A percentile compares a stretch with the other conserved stretches of the same genome.
Evolutionary conservation across 169 alveolate genomes (phyloP).

Genomic region (Theileria luwenshuni): DNA sequence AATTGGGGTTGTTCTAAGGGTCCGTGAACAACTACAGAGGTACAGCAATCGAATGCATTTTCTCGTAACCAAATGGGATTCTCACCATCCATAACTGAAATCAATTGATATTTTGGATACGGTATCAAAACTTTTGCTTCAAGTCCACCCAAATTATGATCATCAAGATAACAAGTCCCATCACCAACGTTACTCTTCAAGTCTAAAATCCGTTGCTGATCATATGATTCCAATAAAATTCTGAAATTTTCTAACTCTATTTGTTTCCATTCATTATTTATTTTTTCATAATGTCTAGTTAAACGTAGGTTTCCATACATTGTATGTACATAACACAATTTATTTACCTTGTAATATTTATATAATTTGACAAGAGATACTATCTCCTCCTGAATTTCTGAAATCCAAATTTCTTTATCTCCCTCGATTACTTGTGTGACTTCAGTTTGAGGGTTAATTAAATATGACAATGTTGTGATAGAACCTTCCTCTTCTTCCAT

Average conservation of each 20-base stretch:
- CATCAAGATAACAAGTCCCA: constrained; percentile 1
- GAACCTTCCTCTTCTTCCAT: too few species aligned
- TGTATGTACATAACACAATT: not conserved
- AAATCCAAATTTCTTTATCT: not conserved
- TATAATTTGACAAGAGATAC: not conserved
- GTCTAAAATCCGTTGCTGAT: not conserved
- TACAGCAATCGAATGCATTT: not conserved
- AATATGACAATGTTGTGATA: too few species aligned
- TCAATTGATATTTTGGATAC: not conserved
- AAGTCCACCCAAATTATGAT: not conserved
- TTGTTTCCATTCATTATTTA: not conserved
- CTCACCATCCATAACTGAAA: not conserved
- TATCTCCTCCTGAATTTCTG: not conserved
- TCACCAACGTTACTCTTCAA: not conserved
- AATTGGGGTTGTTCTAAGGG: not conserved
- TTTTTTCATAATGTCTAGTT: not conserved
- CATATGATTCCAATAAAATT: not conserved
- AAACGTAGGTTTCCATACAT: not conserved
- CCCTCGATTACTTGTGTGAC: not conserved
- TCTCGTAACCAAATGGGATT: not conserved
- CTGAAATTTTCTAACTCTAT: not conserved
- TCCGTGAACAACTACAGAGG: not conserved
- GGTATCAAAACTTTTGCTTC: not conserved
- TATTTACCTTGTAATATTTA: not conserved
- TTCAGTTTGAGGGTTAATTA: too few species aligned